Conservation (phyloP, 257 asterid species). For the Perilla frutescens region DNA sequence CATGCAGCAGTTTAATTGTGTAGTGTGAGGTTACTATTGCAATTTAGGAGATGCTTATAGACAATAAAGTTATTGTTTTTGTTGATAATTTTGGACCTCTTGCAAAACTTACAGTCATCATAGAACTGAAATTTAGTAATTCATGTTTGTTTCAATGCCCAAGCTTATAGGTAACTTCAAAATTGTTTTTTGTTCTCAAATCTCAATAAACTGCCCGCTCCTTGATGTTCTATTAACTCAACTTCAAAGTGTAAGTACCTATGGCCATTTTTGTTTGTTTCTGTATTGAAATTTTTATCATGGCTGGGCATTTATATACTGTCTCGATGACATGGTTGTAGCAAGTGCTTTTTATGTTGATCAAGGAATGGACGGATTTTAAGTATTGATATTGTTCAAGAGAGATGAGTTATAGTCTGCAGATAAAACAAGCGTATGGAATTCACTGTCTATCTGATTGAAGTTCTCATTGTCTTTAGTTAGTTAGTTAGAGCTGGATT, state of each 20-base stretch:
- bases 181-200: background rate
- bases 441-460: background rate
- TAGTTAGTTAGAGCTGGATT: slow-evolving; percentile 11
- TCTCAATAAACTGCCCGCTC: background rate
- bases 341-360: slow-evolving; percentile 4
- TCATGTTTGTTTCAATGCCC: slow-evolving; percentile 15
- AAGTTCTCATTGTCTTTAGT: slow-evolving; percentile 16
- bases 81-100: slow-evolving; percentile 12
- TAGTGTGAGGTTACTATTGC: background rate
- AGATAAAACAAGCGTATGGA: background rate
- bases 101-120: slow-evolving; percentile 2
- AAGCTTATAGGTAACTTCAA: slow-evolving; percentile 1
- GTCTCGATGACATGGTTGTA: slow-evolving; percentile 14
- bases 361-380: slow-evolving; percentile 4
- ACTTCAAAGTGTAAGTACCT: background rate
- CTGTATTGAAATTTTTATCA: background rate
- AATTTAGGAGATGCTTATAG: background rate
- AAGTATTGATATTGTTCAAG: background rate
- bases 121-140: background rate
- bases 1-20: slow-evolving; percentile 4
- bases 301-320: slow-evolving; percentile 17
- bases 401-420: slow-evolving; percentile 2
- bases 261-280: background rate
- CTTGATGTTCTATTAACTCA: slow-evolving; percentile 4
- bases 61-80: background rate